Percentiles rank a stretch among this genome's conserved stretches.
Evolutionary conservation across 805 yeast genomes (phyloP).

Genomic region (Suhomyces kilbournensis): DNA sequence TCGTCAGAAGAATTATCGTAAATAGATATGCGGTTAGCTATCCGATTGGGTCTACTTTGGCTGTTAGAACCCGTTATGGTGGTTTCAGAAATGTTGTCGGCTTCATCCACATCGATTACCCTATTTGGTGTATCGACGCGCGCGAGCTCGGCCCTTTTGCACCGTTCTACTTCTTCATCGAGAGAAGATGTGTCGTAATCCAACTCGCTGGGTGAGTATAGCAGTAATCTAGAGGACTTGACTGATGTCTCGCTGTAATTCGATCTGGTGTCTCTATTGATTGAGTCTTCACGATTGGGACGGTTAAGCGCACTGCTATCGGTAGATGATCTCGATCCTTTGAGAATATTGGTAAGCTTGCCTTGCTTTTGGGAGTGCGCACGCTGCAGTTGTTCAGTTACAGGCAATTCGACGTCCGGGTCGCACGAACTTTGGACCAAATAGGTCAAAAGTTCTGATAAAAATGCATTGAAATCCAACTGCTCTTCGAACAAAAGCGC

Average conservation of each 20-base stretch:
- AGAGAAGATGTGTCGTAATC: neutral
- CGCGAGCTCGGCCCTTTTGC: neutral
- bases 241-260: conserved; percentile 2
- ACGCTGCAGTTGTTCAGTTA: neutral
- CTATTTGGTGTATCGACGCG: neutral
- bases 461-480: conserved; percentile 6
- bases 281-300: neutral
- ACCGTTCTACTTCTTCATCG: conserved; percentile 1
- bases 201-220: conserved; percentile 4
- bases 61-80: neutral
- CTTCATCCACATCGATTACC: neutral
- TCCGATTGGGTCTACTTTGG: neutral
- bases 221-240: conserved; percentile 8
- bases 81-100: neutral
- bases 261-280: neutral
- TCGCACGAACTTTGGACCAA: conserved; percentile 1
- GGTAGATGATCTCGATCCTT: neutral
- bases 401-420: conserved; percentile 1
- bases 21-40: neutral
- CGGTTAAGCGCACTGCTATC: neutral
- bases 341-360: neutral
- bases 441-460: conserved; percentile 7
- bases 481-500: conserved; percentile 6
- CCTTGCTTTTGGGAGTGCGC: neutral
- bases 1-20: conserved; percentile 1